Base-by-base conservation (phyloP, 306 rosid species). In the Oxytropis ochrocephala region DNA sequence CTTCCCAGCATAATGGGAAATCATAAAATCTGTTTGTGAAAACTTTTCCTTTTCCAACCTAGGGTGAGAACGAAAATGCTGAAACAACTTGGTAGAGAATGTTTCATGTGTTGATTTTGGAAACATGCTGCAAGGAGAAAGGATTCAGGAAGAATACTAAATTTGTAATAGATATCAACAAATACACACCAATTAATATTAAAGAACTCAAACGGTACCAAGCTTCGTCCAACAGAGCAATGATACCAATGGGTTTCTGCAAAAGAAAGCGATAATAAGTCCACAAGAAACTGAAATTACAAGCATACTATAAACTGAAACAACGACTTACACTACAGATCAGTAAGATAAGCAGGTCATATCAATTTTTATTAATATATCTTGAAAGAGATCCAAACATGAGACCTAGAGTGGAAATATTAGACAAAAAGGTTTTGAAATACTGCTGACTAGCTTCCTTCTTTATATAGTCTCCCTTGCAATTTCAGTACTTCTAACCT, bases 1-100 rank as follows among this genome's bases (percentile, higher is more conserved):
- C 96, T 91, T 94, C 81, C 99, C 99, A 81, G 99, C 99, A 85
- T 94, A 94, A 84, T 94, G 99, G 75, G 96, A 81, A 48, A 94
- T 52, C 38, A 85, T 81, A 78, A 94, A 94, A 86, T 94, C 99
- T 21, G 97, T 94, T 81, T 88, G 95, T 1, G 96, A 91, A 83
- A 94, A 94, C 78, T 89, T 94, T 68, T 83, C 91, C 81, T 82
- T 88, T 67, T 73, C 86, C 95, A 91, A 80, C 84, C 99, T 83
- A 57, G 89, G 85, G 69, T 91, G 95, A 52, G 83, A 78, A 55
- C 77, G 87, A 46, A 73, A 85, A 80, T 87, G 84, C 81, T 91
- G 97, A 85, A 91, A 91, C 83, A 94, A 91, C 84, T 88, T 94
- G 78, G 82, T 91, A 70, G 99, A 79, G 88, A 94, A 91, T 79